phyloP scores from a whole-genome alignment of 1,284 basidiomycete genomes.

The Cryptococcus wingfieldii region DNA sequence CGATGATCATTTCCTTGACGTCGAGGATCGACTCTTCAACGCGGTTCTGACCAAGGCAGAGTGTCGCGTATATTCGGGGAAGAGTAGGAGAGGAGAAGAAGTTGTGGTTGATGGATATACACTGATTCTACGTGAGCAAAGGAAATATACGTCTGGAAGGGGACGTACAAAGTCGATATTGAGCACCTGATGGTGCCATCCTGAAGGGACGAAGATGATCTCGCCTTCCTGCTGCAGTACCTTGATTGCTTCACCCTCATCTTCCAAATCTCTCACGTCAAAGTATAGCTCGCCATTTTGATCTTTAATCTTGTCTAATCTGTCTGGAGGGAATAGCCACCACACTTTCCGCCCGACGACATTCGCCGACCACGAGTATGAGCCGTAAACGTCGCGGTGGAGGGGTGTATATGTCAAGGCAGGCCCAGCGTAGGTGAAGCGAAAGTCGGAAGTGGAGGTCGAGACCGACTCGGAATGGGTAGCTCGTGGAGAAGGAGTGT shows the following conservation, averaged over 20 bases:
- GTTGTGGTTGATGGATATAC: conserved; percentile 54
- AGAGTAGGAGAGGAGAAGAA: conserved; percentile 55
- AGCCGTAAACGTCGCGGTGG: conserved; percentile 56
- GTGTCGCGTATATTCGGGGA: conserved; percentile 48
- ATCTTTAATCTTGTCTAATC: conserved; percentile 24
- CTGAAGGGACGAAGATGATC: conserved; percentile 52
- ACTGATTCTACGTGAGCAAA: conserved; percentile 22
- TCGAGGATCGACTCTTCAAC: conserved; percentile 51
- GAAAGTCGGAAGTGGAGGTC: conserved; percentile 33
- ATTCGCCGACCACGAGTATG: conserved; percentile 59
- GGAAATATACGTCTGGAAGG: neutral
- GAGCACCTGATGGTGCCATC: conserved; percentile 51
- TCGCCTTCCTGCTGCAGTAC: conserved; percentile 46
- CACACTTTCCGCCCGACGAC: conserved; percentile 55
- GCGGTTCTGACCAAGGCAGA: conserved; percentile 44
- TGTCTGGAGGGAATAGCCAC: conserved; percentile 54
- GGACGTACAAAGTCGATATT: conserved; percentile 41
- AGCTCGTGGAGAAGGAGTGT: conserved; percentile 15
- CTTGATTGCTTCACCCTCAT: conserved; percentile 30
- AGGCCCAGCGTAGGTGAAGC: conserved; percentile 51
- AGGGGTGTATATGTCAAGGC: conserved; percentile 50
- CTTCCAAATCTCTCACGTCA: conserved; percentile 44
- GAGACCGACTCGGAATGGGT: neutral
- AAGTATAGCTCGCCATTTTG: conserved; percentile 31
- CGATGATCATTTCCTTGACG: conserved; percentile 49